Evolutionary conservation across 2,329 filamentous ascomycete genomes (phyloP).

Genomic region (Acrodontium crateriforme): DNA sequence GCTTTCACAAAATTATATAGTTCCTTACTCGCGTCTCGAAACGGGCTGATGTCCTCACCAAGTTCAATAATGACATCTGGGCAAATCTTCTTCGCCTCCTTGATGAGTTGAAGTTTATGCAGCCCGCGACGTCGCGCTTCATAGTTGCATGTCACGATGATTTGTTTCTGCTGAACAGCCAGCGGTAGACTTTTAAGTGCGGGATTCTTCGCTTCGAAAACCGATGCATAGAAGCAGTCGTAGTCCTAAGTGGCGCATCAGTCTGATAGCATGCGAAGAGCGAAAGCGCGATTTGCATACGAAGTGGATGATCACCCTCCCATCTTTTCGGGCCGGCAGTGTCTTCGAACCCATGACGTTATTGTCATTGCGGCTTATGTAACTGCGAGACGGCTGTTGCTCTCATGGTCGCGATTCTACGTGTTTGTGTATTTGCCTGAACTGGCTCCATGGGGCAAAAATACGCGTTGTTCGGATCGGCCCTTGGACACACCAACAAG

Average conservation of each 20-base stretch:
- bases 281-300: slow-evolving; percentile 34
- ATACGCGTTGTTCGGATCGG: too few species aligned
- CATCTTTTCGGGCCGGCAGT: slow-evolving; percentile 37
- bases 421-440: too few species aligned
- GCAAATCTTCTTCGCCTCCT: slow-evolving; percentile 64
- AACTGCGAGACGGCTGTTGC: too few species aligned
- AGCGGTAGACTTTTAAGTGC: slow-evolving; percentile 58
- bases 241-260: slow-evolving; percentile 42
- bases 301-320: slow-evolving; percentile 67
- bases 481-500: too few species aligned
- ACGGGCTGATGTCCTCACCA: slow-evolving; percentile 73
- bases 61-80: slow-evolving; percentile 75
- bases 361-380: slow-evolving; percentile 7
- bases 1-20: slow-evolving; percentile 59
- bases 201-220: slow-evolving; percentile 71
- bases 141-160: slow-evolving; percentile 87
- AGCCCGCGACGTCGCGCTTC: slow-evolving; percentile 59
- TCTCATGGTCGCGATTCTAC: too few species aligned
- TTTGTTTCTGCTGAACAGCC: slow-evolving; percentile 85
- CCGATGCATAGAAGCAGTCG: slow-evolving; percentile 90
- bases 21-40: slow-evolving; percentile 73
- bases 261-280: slow-evolving; percentile 2
- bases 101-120: slow-evolving; percentile 72
- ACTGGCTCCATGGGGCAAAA: too few species aligned
- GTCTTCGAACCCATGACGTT: slow-evolving; percentile 11